Conservation (phyloP, 2,329 filamentous ascomycete genomes). For the Exophiala bonariae region DNA sequence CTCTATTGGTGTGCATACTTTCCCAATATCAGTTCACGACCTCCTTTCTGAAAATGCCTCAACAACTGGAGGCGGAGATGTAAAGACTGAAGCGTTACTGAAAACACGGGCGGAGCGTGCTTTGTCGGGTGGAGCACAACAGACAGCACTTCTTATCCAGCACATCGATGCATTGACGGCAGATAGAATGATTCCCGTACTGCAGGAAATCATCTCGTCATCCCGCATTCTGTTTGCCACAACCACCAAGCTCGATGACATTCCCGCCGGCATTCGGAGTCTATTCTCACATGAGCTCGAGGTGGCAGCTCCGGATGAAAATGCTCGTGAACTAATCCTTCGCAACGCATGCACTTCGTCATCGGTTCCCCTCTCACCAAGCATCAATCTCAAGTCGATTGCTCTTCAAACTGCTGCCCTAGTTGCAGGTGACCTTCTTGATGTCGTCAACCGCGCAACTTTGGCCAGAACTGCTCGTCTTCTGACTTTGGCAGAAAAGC, state of each 20-base stretch:
- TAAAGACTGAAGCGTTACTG: slow-evolving; percentile 90
- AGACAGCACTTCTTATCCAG: slow-evolving; percentile 79
- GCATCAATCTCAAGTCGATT: slow-evolving; percentile 80
- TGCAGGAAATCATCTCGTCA: slow-evolving; percentile 80
- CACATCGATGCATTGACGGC: slow-evolving; percentile 90
- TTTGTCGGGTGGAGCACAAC: slow-evolving; percentile 80
- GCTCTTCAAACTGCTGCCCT: slow-evolving; percentile 94
- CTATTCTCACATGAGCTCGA: slow-evolving; percentile 96
- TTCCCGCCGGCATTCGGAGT: slow-evolving; percentile 84
- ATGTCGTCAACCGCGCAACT: slow-evolving; percentile 87
- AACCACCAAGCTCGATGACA: slow-evolving; percentile 91
- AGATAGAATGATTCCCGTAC: slow-evolving; percentile 80
- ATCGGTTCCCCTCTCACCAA: slow-evolving; percentile 73
- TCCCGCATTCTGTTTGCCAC: slow-evolving; percentile 86
- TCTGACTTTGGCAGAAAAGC: slow-evolving; percentile 63
- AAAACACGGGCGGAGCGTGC: slow-evolving; percentile 85
- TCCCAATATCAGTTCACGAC: slow-evolving; percentile 87
- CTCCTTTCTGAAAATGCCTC: slow-evolving; percentile 77
- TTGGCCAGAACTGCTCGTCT: slow-evolving; percentile 75
- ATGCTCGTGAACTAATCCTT: slow-evolving; percentile 85
- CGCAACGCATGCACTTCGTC: slow-evolving; percentile 74
- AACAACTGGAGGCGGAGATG: slow-evolving; percentile 79
- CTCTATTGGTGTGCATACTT: slow-evolving; percentile 87
- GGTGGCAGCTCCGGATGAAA: slow-evolving; percentile 88
- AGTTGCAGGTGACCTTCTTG: slow-evolving; percentile 89